Evolutionary conservation across 2,329 filamentous ascomycete species (phyloP), one percentile per base, ranked within the genome.

Genomic region (Exophiala sideris): DNA sequence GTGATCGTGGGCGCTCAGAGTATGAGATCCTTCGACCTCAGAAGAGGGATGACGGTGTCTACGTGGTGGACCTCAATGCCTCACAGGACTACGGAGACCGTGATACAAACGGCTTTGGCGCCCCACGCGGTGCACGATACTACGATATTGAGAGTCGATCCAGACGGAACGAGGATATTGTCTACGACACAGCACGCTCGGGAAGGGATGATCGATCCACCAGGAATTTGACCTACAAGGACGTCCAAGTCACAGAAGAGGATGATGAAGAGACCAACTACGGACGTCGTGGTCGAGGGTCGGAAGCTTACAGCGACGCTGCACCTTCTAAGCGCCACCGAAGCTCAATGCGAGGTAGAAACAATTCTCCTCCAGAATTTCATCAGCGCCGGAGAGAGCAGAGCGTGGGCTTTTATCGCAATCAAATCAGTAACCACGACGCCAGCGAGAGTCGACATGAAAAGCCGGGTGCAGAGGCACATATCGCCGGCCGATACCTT

Each of bases 381-480:
- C 35, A 47, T 47, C 42, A 45, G 16, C 50, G 38, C 10, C 45
- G 53, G 35, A 47, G 54, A 44, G 46, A 47, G 34, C 54, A 49
- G 14, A 61, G 58, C 35, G 55, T 62, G 10, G 55, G 58, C 12
- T 62, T 62, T 46, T 55, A 47, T 45, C 33, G 52, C 32, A 52
- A 58, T 24, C 55, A 62, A 35, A 36, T 62, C 46, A 54, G 45
- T 16, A 45, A 54, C 24, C 60, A 62, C 38, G 60, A 62, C 36
- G 60, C 56, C 20, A 57, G 55, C 40, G 60, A 62, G 39, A 48
- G 56, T 35, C 52, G 48, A 21, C 60, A 62, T 35, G 58, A 62
- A 45, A 40, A 56, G n/a, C 60, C 60, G 10, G 60, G 58, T 10
- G 58, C 60, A 10, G 60, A 62, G 36, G 60, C 60, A 24, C 52